Evolutionary conservation across 1,139 yeast genomes (phyloP).

Genomic region (Hyphopichia buzzinii): DNA sequence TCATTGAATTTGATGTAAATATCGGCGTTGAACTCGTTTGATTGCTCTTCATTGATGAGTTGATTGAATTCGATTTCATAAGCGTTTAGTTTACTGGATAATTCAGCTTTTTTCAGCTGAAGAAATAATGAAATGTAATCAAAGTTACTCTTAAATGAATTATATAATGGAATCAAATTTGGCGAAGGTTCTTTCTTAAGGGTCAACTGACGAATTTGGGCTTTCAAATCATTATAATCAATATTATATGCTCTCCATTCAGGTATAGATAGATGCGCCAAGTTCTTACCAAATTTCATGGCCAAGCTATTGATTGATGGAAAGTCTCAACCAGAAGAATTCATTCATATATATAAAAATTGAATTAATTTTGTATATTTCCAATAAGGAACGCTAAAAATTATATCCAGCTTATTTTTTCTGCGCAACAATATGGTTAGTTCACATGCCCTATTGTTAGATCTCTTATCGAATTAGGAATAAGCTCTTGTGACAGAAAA

Average conservation of each 20-base stretch:
- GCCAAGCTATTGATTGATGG: too few relatives aligned
- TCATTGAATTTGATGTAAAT: conserved; percentile 22
- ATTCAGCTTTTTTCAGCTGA: conserved; percentile 64
- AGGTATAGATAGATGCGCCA: conserved; percentile 72
- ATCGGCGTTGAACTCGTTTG: background rate
- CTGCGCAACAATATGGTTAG: background rate
- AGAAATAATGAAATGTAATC: conserved; percentile 60
- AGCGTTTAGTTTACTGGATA: conserved; percentile 28
- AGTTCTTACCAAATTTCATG: conserved; percentile 87
- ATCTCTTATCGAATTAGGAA: background rate
- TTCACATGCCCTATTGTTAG: background rate
- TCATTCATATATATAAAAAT: too few relatives aligned
- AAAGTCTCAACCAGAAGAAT: too few relatives aligned
- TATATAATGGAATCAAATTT: conserved; percentile 21
- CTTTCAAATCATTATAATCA: conserved; percentile 76
- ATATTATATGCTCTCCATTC: conserved; percentile 86
- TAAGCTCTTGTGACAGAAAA: background rate
- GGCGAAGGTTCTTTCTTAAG: conserved; percentile 6
- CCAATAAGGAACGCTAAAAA: too few relatives aligned
- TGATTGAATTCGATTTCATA: conserved; percentile 16
- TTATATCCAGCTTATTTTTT: background rate
- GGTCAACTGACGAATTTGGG: conserved; percentile 44
- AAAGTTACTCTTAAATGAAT: conserved; percentile 45
- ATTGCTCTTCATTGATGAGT: background rate
- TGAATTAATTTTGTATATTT: too few relatives aligned